phyloP scores from a whole-genome alignment of 1,139 yeast genomes.

The Magnusiomyces magnusii region DNA sequence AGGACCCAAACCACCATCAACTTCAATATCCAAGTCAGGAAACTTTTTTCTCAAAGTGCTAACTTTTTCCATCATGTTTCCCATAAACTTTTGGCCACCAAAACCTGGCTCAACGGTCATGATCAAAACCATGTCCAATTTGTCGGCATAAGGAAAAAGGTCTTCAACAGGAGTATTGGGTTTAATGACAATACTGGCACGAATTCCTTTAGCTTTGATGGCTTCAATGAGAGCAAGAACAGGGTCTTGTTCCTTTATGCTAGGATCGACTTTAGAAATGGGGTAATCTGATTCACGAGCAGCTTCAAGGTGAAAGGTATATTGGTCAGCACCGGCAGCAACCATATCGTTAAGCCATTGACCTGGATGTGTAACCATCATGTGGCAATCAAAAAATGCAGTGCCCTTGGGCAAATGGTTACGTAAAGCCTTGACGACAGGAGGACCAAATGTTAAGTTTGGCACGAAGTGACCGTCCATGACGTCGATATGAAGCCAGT shows the following conservation, averaged over 20 bases:
- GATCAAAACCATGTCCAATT: slow-evolving; percentile 84
- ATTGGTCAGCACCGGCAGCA: slow-evolving; percentile 92
- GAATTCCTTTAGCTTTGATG: slow-evolving; percentile 76
- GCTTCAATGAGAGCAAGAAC: slow-evolving; percentile 55
- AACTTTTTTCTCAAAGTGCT: slow-evolving; percentile 59
- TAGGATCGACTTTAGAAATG: background rate
- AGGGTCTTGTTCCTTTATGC: slow-evolving; percentile 46
- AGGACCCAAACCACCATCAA: slow-evolving; percentile 93
- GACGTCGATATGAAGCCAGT: slow-evolving; percentile 96
- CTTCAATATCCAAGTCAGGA: slow-evolving; percentile 83
- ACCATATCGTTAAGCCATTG: slow-evolving; percentile 94
- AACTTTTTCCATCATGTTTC: slow-evolving; percentile 94
- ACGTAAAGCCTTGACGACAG: slow-evolving; percentile 75
- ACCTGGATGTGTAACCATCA: slow-evolving; percentile 96
- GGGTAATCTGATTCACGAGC: slow-evolving; percentile 34
- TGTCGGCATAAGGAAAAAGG: slow-evolving; percentile 63
- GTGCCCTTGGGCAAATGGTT: slow-evolving; percentile 61
- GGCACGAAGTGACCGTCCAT: slow-evolving; percentile 99
- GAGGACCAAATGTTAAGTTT: slow-evolving; percentile 89
- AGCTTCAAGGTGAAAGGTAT: slow-evolving; percentile 94
- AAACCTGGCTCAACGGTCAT: slow-evolving; percentile 99
- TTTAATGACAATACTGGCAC: slow-evolving; percentile 90
- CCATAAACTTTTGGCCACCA: slow-evolving; percentile 97
- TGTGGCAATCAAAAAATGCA: slow-evolving; percentile 94
- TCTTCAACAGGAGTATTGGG: slow-evolving; percentile 91